These are phyloP conservation scores for Typha latifolia DNA, from an alignment of 176 grass and related monocot genomes.

Conservation along the genomic window DNA sequence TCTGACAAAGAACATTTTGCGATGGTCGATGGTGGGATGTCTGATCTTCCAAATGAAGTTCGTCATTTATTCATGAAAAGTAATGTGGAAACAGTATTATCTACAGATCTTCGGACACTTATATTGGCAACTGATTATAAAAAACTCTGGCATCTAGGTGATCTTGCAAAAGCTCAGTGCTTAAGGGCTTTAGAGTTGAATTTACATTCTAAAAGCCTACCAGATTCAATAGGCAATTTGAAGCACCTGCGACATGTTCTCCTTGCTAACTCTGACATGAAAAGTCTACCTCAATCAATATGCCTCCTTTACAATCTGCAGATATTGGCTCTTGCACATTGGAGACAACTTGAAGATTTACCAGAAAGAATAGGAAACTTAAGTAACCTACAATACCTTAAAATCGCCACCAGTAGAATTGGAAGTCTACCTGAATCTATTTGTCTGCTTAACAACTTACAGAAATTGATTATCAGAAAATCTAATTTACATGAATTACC, in stretches of 20 bases:
- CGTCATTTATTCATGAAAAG: too few species aligned
- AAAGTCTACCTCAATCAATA: slow-evolving; percentile 1
- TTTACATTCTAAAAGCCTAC: not conserved
- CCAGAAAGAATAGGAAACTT: slow-evolving; percentile 17
- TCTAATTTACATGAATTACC: slow-evolving; percentile 3
- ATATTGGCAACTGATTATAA: not conserved
- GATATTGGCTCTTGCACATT: not conserved
- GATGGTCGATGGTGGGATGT: too few species aligned
- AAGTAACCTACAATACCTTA: not conserved
- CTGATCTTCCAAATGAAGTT: too few species aligned
- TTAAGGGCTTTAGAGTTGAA: slow-evolving; percentile 9
- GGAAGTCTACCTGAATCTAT: slow-evolving; percentile 8
- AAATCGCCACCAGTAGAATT: too few species aligned
- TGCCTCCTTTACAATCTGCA: slow-evolving; percentile 13
- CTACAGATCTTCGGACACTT: not conserved
- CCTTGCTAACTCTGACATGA: not conserved
- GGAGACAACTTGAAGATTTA: not conserved
- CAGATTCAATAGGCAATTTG: not conserved
- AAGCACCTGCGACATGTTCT: slow-evolving; percentile 8
- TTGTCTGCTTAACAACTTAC: slow-evolving; percentile 11
- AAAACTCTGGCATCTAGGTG: not conserved
- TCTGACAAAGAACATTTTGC: too few species aligned
- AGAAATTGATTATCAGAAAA: not conserved
- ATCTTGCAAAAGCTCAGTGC: not conserved
- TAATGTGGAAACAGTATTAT: too few species aligned